phyloP scores from a whole-genome alignment of 306 rosid genomes.

The Vigna mungo region DNA sequence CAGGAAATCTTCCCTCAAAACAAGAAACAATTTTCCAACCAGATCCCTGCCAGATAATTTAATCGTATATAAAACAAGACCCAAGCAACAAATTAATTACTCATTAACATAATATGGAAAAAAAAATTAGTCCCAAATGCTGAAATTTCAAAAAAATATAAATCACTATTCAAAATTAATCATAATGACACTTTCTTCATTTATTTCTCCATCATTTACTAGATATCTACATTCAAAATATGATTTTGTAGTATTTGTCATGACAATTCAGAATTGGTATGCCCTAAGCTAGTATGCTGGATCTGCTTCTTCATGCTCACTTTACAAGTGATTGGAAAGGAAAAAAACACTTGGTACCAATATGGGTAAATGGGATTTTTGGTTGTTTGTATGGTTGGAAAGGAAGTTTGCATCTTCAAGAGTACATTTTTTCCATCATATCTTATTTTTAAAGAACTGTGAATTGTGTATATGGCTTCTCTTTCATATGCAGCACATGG shows the following conservation, averaged over 20 bases:
- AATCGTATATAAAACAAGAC: neutral
- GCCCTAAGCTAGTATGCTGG: neutral
- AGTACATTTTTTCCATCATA: neutral
- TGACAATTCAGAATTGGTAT: neutral
- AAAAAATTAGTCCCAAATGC: conserved; percentile 17
- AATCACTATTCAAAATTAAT: conserved; percentile 1
- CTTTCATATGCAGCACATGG: conserved; percentile 1
- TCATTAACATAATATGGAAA: conserved; percentile 2
- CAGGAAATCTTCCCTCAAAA: conserved; percentile 95
- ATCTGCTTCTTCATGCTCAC: neutral
- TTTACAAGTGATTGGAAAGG: neutral
- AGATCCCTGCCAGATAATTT: conserved; percentile 75
- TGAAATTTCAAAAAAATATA: neutral
- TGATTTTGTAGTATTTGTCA: neutral
- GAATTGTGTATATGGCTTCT: conserved; percentile 3
- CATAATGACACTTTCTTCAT: neutral
- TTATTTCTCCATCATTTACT: neutral
- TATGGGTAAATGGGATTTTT: neutral
- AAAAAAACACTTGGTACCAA: neutral
- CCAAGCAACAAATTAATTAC: neutral
- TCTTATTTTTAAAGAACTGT: neutral
- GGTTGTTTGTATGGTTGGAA: conserved; percentile 12
- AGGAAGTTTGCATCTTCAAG: conserved; percentile 1
- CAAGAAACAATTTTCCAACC: conserved; percentile 99
- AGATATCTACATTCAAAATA: neutral